phyloP scores from a whole-genome alignment of 257 asterid genomes.

The Solanum piurae region DNA sequence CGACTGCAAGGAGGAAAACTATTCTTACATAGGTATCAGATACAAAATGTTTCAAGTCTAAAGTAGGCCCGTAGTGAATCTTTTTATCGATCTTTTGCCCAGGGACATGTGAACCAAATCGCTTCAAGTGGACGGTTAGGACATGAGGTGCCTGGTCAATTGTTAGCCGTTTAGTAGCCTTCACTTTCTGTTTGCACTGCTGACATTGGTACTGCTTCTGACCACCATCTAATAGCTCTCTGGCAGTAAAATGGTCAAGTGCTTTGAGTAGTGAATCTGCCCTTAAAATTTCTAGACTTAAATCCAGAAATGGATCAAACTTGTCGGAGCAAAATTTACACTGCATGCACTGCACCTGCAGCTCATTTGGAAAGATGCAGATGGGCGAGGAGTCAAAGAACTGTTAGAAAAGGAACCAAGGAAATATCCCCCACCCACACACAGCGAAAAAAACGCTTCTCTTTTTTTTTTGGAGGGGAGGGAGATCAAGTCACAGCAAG shows the following conservation, averaged over 20 bases:
- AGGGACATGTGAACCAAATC: slow-evolving; percentile 53
- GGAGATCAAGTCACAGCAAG: not conserved
- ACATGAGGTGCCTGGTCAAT: slow-evolving; percentile 82
- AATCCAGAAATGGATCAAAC: slow-evolving; percentile 86
- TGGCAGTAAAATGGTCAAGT: slow-evolving; percentile 74
- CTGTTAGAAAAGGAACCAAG: not conserved
- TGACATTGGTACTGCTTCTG: slow-evolving; percentile 81
- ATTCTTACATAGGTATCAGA: slow-evolving; percentile 75
- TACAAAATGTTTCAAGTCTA: slow-evolving; percentile 82
- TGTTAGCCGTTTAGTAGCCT: slow-evolving; percentile 82
- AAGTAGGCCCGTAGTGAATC: slow-evolving; percentile 50
- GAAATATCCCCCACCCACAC: not conserved
- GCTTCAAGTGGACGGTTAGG: slow-evolving; percentile 82
- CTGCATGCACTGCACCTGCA: slow-evolving; percentile 92
- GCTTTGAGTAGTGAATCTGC: slow-evolving; percentile 79
- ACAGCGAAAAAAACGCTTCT: not conserved
- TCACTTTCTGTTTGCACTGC: slow-evolving; percentile 92
- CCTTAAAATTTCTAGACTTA: slow-evolving; percentile 73
- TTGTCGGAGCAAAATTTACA: slow-evolving; percentile 85
- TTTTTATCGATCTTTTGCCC: slow-evolving; percentile 70
- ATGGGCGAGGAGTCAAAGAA: not conserved
- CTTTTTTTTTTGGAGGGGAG: not conserved
- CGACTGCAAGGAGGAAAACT: not conserved
- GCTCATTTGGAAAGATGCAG: not conserved
- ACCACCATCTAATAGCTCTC: slow-evolving; percentile 91